Evolutionary conservation across 306 rosid genomes (phyloP), one percentile per base, ranked within the genome.

Genomic region (Fragaria ananassa): DNA sequence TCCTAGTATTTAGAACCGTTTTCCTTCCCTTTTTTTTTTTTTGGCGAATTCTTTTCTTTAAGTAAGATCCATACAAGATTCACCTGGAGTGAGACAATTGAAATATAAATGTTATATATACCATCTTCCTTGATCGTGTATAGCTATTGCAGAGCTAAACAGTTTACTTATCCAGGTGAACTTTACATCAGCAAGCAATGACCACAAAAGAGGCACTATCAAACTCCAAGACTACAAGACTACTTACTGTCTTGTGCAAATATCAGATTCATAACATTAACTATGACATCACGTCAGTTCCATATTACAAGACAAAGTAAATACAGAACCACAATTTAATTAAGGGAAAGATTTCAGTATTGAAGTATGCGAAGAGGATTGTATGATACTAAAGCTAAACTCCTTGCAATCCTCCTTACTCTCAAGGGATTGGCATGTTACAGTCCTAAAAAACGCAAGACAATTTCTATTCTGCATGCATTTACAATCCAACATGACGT

Each of bases 401-500:
- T 46, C 74, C 62, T 70, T 54, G 66, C 71, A 77, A 63, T 53
- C 71, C 29, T 58, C 68, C 85, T 76, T 35, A 27, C 75, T 72
- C 80, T 37, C 72, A 69, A 42, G 45, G 71, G 74, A 23, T 75
- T 73, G 76, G 76, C 79, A 82, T 70, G 82, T 74, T 71, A 81
- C 81, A 75, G 75, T 81, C 81, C 85, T 74, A 80, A 54, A 69
- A 83, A 82, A 82, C 25, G 77, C 41, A 80, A 65, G 86, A 70
- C 71, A 77, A 70, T 78, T 79, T 62, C 79, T 71, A 79, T 68
- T 56, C 79, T 78, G 83, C 78, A 74, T 75, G 66, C 58, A 60
- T 58, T 87, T 87, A 84, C 81, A 82, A 63, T 80, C 86, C 83
- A 71, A 78, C 81, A 82, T 71, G 77, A 80, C 57, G 54, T 82